Base-by-base conservation (phyloP, 129 eudicot genomes). In the Sambucus nigra region DNA sequence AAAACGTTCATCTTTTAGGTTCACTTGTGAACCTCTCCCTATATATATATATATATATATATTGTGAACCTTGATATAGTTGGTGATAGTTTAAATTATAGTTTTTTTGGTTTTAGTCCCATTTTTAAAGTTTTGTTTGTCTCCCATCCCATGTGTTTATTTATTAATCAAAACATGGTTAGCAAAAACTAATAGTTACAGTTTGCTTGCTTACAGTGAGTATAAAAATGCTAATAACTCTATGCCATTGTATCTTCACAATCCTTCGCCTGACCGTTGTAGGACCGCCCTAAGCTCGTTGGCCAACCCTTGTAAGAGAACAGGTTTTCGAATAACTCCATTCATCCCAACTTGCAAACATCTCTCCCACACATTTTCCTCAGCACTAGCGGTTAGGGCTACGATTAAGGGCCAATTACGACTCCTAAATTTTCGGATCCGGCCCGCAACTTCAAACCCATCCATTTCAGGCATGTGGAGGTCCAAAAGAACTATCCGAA, bases 401-500 rank as follows among this genome's bases (percentile, higher is more conserved):
- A 88, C 70, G 53, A 88, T 88, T 31, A 88, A 52, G 11, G 96
- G 96, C 64, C 96, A 42, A 38, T 54, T 80, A 9, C 76, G 89
- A 63, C 89, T 88, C 24, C 85, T 41, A 46, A 74, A 77, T 57
- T 83, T 83, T 22, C 87, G 72, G 41, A 88, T 68, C 41, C 94
- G 71, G 46, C 57, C 77, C 2, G 89, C 80, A 14, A 88, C 91
- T 61, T 83, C 96, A 35, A 76, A 88, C 16, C 96, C 96, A 21
- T 88, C 96, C 80, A 88, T 83, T 28, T 88, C 94, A 0, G 96
- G 96, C 88, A 88, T 76, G 46, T 88, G 96, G 55, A 88, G 86
- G 52, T 83, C 96, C 58, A 88, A 60, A 20, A 88, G 54, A 9
- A 88, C 81, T 2, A 88, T 66, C 28, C 71, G 83, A 27, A 61